These are phyloP conservation scores for Syncephalastrum sp. DNA, from an alignment of 371 early-diverging fungal species.

Conservation along the genomic window DNA sequence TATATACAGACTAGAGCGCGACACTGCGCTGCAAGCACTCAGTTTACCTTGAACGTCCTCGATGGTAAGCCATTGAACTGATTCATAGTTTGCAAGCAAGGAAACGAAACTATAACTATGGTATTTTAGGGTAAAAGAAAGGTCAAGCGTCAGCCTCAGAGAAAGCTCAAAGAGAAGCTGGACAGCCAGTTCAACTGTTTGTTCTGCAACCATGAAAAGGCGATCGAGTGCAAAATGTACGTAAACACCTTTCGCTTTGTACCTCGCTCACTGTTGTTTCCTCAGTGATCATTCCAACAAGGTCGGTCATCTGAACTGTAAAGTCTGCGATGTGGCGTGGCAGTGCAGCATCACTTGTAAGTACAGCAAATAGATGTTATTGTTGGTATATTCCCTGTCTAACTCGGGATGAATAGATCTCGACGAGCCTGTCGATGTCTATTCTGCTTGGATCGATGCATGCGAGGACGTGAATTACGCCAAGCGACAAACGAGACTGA, in stretches of 20 bases:
- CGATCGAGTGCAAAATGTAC: conserved; percentile 78
- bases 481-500: conserved; percentile 14
- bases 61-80: too few species aligned
- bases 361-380: conserved; percentile 15
- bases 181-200: conserved; percentile 85
- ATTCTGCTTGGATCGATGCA: conserved; percentile 85
- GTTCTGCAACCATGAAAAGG: conserved; percentile 90
- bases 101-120: too few species aligned
- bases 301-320: conserved; percentile 70
- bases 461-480: conserved; percentile 66
- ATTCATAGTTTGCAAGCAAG: too few species aligned
- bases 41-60: too few species aligned
- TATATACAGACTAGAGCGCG: too few species aligned
- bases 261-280: not conserved
- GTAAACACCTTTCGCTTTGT: not conserved
- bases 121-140: conserved; percentile 82
- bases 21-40: too few species aligned
- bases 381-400: not conserved
- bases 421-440: conserved; percentile 82
- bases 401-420: conserved; percentile 44
- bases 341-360: conserved; percentile 69
- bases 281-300: conserved; percentile 48
- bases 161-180: conserved; percentile 69
- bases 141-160: conserved; percentile 72
- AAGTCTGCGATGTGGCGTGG: conserved; percentile 72